Evolutionary conservation across 768 basidiomycete genomes (phyloP).

Genomic region (Leucocoprinus leucothites): DNA sequence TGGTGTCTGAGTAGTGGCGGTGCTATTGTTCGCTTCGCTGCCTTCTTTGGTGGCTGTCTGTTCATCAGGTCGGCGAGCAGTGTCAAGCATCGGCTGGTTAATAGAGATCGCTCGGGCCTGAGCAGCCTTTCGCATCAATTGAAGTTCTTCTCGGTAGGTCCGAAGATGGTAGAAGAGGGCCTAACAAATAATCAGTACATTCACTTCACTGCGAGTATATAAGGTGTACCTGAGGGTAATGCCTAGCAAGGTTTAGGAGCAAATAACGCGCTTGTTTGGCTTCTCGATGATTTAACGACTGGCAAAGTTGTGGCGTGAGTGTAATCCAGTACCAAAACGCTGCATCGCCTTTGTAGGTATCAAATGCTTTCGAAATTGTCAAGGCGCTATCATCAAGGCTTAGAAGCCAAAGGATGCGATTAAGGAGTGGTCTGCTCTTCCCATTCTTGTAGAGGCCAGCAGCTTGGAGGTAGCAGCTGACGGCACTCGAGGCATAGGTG

Average conservation of each 20-base stretch:
- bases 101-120: constrained; percentile 34
- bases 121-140: constrained; percentile 35
- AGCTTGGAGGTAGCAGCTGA: constrained; percentile 97
- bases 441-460: constrained; percentile 92
- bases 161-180: constrained; percentile 94
- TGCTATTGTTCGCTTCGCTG: constrained; percentile 18
- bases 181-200: constrained; percentile 37
- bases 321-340: constrained; percentile 99
- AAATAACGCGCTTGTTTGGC: constrained; percentile 90
- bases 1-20: constrained; percentile 2
- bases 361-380: constrained; percentile 78
- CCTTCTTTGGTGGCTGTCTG: constrained; percentile 24
- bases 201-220: neutral
- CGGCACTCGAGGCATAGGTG: constrained; percentile 81
- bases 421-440: constrained; percentile 88
- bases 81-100: constrained; percentile 21
- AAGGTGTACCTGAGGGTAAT: constrained; percentile 80
- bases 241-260: constrained; percentile 84
- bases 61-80: constrained; percentile 24
- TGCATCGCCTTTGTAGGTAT: constrained; percentile 93
- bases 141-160: constrained; percentile 53
- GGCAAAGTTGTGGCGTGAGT: constrained; percentile 88
- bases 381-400: constrained; percentile 81
- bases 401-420: constrained; percentile 93
- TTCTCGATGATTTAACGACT: constrained; percentile 88